phyloP scores from a whole-genome alignment of 352 stramenopile genomes.

The Albugo laibachii region DNA sequence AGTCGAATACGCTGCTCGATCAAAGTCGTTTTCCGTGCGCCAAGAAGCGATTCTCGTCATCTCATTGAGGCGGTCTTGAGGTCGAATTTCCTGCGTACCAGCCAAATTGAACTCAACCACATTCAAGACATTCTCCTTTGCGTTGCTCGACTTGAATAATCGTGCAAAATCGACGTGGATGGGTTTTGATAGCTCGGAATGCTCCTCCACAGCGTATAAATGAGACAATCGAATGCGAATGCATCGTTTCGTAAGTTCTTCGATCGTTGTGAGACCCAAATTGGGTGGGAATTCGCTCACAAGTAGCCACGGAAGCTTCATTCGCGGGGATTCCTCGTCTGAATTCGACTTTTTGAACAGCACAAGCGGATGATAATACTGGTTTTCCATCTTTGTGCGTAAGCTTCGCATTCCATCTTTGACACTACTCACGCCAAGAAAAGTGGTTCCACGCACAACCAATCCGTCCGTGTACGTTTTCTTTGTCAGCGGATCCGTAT shows the following conservation, averaged over 20 bases:
- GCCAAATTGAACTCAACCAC: conserved; percentile 81
- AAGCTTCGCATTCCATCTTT: conserved; percentile 31
- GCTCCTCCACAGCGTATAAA: conserved; percentile 82
- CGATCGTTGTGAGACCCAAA: conserved; percentile 85
- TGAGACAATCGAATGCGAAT: conserved; percentile 86
- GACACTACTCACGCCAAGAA: conserved; percentile 36
- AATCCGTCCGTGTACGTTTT: conserved; percentile 33
- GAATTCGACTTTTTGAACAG: conserved; percentile 23
- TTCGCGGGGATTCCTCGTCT: conserved; percentile 12
- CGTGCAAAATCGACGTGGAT: conserved; percentile 50
- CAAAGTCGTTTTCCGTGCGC: conserved; percentile 3
- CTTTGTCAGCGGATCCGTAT: conserved; percentile 35
- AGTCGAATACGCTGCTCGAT: conserved; percentile 13
- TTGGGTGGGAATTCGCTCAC: conserved; percentile 75
- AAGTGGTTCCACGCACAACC: conserved; percentile 41
- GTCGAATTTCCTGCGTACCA: conserved; percentile 34
- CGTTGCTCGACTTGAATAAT: conserved; percentile 29
- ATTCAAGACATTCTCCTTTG: conserved; percentile 14
- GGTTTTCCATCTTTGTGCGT: conserved; percentile 38
- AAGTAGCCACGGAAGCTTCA: conserved; percentile 43
- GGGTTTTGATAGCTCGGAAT: conserved; percentile 49
- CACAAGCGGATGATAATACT: conserved; percentile 47
- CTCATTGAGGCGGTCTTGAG: conserved; percentile 16
- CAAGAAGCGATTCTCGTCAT: conserved; percentile 16
- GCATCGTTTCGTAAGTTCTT: conserved; percentile 46